A percentile compares a stretch with the other conserved stretches of the same genome.
These are phyloP conservation scores for Suillus lakei DNA, from an alignment of 768 basidiomycete species.

Conservation along the genomic window DNA sequence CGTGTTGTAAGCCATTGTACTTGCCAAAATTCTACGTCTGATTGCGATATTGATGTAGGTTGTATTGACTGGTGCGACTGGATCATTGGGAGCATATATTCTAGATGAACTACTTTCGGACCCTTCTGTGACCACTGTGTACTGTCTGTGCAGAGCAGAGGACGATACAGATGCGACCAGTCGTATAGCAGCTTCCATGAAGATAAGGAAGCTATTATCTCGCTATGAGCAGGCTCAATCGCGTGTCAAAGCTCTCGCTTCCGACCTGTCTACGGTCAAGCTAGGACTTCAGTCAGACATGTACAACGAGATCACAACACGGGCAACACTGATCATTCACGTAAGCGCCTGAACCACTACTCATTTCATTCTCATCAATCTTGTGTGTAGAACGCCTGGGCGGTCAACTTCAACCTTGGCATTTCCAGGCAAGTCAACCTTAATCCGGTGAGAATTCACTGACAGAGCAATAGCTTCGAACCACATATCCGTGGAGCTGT, in stretches of 20 bases:
- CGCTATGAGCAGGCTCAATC: slow-evolving; percentile 14
- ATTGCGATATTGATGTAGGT: slow-evolving; percentile 13
- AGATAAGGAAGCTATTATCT: slow-evolving; percentile 36
- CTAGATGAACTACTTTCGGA: slow-evolving; percentile 48
- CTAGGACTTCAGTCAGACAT: slow-evolving; percentile 45
- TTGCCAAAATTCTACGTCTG: slow-evolving; percentile 11
- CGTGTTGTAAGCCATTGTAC: slow-evolving; percentile 11
- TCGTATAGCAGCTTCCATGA: slow-evolving; percentile 48
- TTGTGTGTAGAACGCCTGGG: slow-evolving; percentile 53
- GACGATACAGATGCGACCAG: slow-evolving; percentile 46
- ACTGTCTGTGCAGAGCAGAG: slow-evolving; percentile 55
- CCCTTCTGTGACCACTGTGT: slow-evolving; percentile 44
- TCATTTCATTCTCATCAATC: background rate
- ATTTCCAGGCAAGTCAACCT: slow-evolving; percentile 24
- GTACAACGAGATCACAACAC: slow-evolving; percentile 39
- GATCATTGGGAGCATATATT: slow-evolving; percentile 58
- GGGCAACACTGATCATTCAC: slow-evolving; percentile 52
- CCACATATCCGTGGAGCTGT: slow-evolving; percentile 52
- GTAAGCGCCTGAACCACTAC: slow-evolving; percentile 23
- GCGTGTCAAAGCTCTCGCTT: slow-evolving; percentile 46
- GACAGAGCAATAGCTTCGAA: slow-evolving; percentile 38
- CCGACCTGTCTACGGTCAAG: slow-evolving; percentile 43
- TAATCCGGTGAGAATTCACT: background rate
- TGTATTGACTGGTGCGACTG: slow-evolving; percentile 57
- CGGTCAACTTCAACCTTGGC: slow-evolving; percentile 57